Conservation (phyloP, 352 stramenopile species). For the Hyaloperonospora arabidopsidis region DNA sequence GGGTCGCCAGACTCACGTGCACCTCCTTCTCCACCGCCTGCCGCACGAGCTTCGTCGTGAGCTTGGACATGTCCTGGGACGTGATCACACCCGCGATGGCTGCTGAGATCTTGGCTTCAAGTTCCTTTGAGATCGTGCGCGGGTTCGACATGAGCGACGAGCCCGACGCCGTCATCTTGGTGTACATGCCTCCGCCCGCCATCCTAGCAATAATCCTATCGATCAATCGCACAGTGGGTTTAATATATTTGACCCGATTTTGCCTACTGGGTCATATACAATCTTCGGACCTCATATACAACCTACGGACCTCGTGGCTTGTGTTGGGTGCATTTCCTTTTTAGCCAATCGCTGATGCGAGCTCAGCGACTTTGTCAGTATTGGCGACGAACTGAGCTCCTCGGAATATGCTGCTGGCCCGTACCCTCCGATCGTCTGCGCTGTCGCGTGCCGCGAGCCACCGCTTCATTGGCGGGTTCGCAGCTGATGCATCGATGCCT, state of each 20-base stretch:
- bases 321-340: no score
- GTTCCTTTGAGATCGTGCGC: slow-evolving; percentile 72
- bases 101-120: slow-evolving; percentile 70
- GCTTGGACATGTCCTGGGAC: slow-evolving; percentile 52
- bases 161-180: slow-evolving; percentile 63
- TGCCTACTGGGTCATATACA: no score
- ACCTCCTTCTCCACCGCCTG: slow-evolving; percentile 81
- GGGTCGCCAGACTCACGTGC: slow-evolving; percentile 76
- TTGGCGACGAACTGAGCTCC: neutral
- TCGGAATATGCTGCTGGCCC: slow-evolving; percentile 33
- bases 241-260: no score
- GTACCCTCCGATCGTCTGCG: slow-evolving; percentile 27
- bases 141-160: slow-evolving; percentile 67
- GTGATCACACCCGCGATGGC: slow-evolving; percentile 63
- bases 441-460: slow-evolving; percentile 27
- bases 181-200: slow-evolving; percentile 55
- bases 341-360: slow-evolving; percentile 6
- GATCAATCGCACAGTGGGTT: no score
- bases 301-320: no score
- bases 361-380: no score
- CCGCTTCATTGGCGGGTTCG: slow-evolving; percentile 51
- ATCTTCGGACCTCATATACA: no score
- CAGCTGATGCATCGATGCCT: slow-evolving; percentile 28
- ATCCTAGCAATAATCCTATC: no score
- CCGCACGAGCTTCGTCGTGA: slow-evolving; percentile 75